Conservation (phyloP, 257 asterid species). For the Leonotis leonurus region DNA sequence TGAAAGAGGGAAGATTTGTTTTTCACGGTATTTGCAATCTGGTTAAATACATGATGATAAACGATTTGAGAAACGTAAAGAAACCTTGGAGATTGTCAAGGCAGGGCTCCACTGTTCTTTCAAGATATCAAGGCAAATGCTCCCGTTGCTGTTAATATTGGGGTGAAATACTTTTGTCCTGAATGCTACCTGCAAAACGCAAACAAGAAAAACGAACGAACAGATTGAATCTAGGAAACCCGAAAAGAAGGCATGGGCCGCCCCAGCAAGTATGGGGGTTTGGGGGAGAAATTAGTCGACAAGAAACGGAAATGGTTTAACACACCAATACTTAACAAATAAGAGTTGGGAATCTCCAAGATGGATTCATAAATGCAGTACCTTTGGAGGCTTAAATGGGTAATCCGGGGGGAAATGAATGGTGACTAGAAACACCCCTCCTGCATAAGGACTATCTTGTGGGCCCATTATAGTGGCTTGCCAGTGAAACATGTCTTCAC, state of each 20-base stretch:
- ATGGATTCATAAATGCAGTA: conserved; percentile 9
- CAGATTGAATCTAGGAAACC: background rate
- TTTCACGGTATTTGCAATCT: background rate
- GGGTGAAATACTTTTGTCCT: conserved; percentile 78
- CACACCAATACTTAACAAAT: background rate
- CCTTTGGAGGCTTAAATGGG: conserved; percentile 81
- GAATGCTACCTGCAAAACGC: conserved; percentile 55
- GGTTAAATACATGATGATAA: background rate
- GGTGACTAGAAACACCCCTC: conserved; percentile 67
- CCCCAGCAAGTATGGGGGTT: no score
- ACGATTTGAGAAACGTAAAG: background rate
- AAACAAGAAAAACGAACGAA: conserved; percentile 3
- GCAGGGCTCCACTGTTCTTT: conserved; percentile 92
- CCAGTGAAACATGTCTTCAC: conserved; percentile 86
- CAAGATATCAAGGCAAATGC: conserved; percentile 76
- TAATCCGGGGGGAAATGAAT: conserved; percentile 77
- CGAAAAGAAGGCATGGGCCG: background rate
- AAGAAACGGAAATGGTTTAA: background rate
- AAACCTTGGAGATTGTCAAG: conserved; percentile 71
- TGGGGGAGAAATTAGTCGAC: background rate
- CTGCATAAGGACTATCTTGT: conserved; percentile 68
- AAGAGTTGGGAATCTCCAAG: background rate
- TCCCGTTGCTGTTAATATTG: conserved; percentile 69
- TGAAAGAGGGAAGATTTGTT: background rate
- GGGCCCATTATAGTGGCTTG: conserved; percentile 88